These are phyloP conservation scores for Cystobasidiaceae sp. DNA, from an alignment of 1,284 basidiomycete genomes.

Conservation along the genomic window DNA sequence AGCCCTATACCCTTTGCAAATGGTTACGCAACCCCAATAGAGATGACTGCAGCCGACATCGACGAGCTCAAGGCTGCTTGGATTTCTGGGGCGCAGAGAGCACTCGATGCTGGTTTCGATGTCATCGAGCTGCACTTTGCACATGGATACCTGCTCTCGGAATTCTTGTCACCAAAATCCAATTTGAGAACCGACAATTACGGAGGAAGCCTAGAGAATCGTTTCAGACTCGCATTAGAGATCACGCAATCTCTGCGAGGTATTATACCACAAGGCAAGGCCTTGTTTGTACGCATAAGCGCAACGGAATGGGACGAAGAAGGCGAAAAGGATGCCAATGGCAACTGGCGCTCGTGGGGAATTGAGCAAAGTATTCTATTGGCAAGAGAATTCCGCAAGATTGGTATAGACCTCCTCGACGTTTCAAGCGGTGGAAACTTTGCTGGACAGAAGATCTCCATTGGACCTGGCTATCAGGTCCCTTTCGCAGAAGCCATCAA, in stretches of 20 bases:
- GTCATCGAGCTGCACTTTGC: conserved; percentile 59
- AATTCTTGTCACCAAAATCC: conserved; percentile 64
- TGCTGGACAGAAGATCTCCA: conserved; percentile 56
- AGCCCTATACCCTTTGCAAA: conserved; percentile 56
- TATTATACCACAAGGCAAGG: conserved; percentile 58
- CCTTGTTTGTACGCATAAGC: conserved; percentile 68
- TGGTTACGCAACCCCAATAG: conserved; percentile 56
- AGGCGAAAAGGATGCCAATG: conserved; percentile 57
- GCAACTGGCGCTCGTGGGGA: conserved; percentile 64
- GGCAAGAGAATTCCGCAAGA: conserved; percentile 54
- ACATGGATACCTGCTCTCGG: conserved; percentile 36
- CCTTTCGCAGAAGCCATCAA: conserved; percentile 66
- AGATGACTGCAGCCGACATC: conserved; percentile 57
- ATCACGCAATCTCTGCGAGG: conserved; percentile 55
- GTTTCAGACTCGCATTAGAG: conserved; percentile 62
- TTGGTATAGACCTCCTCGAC: conserved; percentile 69
- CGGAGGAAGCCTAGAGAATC: conserved; percentile 58
- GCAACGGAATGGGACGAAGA: conserved; percentile 73
- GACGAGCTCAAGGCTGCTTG: conserved; percentile 62
- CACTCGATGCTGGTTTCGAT: conserved; percentile 53
- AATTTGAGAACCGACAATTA: conserved; percentile 65
- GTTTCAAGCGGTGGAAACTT: conserved; percentile 65
- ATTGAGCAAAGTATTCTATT: conserved; percentile 66
- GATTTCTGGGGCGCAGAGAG: conserved; percentile 58
- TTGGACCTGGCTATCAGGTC: conserved; percentile 64